A percentile compares a stretch with the other conserved stretches of the same genome.
These are phyloP conservation scores for Diaporthe sp. DNA, from an alignment of 2,329 filamentous ascomycete species.

Conservation along the genomic window DNA sequence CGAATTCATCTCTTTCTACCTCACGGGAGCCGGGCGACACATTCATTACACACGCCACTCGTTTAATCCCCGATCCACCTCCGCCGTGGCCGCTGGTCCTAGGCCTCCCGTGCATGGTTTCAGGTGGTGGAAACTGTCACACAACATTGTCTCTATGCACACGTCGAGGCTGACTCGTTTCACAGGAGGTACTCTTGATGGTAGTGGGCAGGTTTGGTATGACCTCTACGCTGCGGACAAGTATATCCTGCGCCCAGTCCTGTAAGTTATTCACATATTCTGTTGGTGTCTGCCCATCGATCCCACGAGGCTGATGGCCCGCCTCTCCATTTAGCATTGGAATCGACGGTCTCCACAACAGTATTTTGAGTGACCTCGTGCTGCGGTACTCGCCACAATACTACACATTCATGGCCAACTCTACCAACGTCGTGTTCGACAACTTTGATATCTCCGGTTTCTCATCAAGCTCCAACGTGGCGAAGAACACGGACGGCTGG, in stretches of 20 bases:
- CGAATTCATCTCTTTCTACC: not conserved
- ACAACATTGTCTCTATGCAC: conserved; percentile 30
- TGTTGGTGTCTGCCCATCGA: not conserved
- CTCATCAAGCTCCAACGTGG: conserved; percentile 62
- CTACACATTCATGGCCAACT: conserved; percentile 73
- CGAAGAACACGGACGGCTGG: conserved; percentile 76
- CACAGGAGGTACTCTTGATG: conserved; percentile 61
- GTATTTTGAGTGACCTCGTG: conserved; percentile 68
- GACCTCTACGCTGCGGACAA: conserved; percentile 69
- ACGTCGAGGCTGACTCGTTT: conserved; percentile 29
- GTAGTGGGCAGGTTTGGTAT: conserved; percentile 76
- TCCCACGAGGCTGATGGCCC: conserved; percentile 14
- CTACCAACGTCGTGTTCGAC: conserved; percentile 70
- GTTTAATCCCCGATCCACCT: conserved; percentile 4
- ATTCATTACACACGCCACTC: conserved; percentile 12
- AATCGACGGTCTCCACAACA: conserved; percentile 68
- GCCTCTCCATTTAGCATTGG: conserved; percentile 54
- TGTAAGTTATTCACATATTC: conserved; percentile 46
- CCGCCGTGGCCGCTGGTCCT: not conserved
- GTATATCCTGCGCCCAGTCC: conserved; percentile 70
- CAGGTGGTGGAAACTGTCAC: not conserved
- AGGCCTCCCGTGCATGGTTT: not conserved
- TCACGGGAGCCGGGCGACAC: conserved; percentile 23
- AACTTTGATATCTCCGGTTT: conserved; percentile 70
- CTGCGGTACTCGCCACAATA: conserved; percentile 68